Percentiles rank a stretch among this genome's conserved stretches.
These are phyloP conservation scores for Benincasa hispida DNA, from an alignment of 306 rosid species.

Conservation along the genomic window DNA sequence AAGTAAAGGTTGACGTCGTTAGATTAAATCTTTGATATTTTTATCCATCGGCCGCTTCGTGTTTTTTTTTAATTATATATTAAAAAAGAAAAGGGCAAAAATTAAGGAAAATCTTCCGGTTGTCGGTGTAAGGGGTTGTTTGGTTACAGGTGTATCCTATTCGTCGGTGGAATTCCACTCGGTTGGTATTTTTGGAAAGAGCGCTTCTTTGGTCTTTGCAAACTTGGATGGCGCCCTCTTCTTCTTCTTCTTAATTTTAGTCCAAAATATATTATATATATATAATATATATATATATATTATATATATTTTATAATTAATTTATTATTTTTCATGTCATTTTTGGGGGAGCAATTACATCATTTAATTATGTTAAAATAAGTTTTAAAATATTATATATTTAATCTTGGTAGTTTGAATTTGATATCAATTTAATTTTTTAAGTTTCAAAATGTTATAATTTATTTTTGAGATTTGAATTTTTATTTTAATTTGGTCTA, in stretches of 20 bases:
- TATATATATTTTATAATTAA: neutral
- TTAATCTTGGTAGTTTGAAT: no score
- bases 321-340: neutral
- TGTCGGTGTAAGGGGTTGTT: conserved; percentile 6
- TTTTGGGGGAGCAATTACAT: no score
- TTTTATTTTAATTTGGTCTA: no score
- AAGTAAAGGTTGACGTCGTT: conserved; percentile 12
- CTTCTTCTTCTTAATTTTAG: no score
- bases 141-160: neutral
- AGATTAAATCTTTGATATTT: neutral
- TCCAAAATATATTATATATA: no score
- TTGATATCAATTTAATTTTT: no score
- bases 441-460: no score
- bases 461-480: no score
- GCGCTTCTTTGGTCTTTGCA: neutral
- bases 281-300: no score
- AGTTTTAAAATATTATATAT: no score
- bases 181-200: neutral
- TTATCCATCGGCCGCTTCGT: neutral
- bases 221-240: neutral
- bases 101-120: neutral
- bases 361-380: no score
- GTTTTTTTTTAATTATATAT: neutral
- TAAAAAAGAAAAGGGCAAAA: neutral
- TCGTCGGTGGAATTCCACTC: conserved; percentile 2